Evolutionary conservation across 495 filamentous ascomycete species (phyloP), one percentile per base, ranked within the genome.

Genomic region (Penicillium riverlandense): DNA sequence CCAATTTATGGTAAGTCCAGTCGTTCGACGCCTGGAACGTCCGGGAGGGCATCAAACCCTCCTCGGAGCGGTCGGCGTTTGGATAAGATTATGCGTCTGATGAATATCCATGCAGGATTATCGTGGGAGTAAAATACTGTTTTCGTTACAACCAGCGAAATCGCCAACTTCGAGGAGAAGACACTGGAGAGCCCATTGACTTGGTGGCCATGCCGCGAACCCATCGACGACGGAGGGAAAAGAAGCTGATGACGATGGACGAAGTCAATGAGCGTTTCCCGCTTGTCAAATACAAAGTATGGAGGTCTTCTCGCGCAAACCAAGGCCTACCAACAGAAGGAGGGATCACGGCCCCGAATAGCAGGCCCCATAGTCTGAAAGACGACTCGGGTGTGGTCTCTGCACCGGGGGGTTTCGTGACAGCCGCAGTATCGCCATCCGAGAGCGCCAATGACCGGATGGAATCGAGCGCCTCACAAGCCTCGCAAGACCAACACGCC

Each of bases 41-140:
- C 32, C 32, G 32, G 32, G 10, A 34, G 32, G n/a, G 32, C 32
- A 10, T 11, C 10, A 11, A 34, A 7, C 5, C 7, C n/a, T 9
- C 32, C n/a, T 34, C n/a, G 32, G 32, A 34, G 6, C 10, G n/a
- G 10, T 12, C n/a, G 10, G 9, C 9, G 32, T 12, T 11, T 34
- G 10, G 9, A 34, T 34, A 34, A 6, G 32, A 12, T 34, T 34
- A 3, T 2, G 7, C 9, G 10, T 43, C 40, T 54, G 40, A 55
- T 33, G 10, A 31, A 22, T 22, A 22, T 22, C n/a, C 31, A 35
- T 35, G 14, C 55, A 97, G 92, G 92, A 98, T 98, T 61, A 98
- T 98, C 56, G 92, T 98, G 52, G 92, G 92, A 33, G 92, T 98
- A 40, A 98, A 98, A 66, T 98, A 98, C 66, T 98, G 92, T 67